A percentile compares a stretch with the other conserved stretches of the same genome.
These are phyloP conservation scores for Nakazawaea molendinolei DNA, from an alignment of 805 yeast genomes.

Conservation along the genomic window DNA sequence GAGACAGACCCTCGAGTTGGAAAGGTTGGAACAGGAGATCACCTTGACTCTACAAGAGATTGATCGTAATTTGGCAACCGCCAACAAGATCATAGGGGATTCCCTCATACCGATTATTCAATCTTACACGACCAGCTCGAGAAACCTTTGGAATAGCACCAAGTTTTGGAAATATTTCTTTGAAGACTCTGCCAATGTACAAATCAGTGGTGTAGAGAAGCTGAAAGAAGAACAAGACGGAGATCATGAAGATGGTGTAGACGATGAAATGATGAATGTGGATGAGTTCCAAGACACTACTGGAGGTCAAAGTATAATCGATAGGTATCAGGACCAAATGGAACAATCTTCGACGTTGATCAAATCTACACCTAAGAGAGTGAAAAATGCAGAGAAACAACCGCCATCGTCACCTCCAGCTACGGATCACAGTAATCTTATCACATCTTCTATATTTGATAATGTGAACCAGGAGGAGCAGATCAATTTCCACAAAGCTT, in stretches of 20 bases:
- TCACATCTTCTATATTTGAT: conserved; percentile 2
- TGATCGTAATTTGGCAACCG: conserved; percentile 62
- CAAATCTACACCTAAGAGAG: conserved; percentile 9
- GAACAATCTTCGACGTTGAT: conserved; percentile 4
- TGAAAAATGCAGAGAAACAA: conserved; percentile 1
- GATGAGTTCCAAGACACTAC: conserved; percentile 13
- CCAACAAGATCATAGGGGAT: conserved; percentile 63
- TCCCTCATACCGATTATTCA: conserved; percentile 62
- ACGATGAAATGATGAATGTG: conserved; percentile 11
- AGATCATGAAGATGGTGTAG: conserved; percentile 10
- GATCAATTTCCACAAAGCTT: conserved; percentile 8
- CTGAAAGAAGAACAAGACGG: conserved; percentile 11
- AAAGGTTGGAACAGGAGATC: conserved; percentile 71
- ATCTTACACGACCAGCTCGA: conserved; percentile 51
- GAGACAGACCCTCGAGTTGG: conserved; percentile 33
- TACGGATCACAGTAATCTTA: background rate
- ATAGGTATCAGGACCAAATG: conserved; percentile 1
- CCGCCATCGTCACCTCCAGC: conserved; percentile 10
- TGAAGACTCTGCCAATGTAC: conserved; percentile 67
- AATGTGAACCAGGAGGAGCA: conserved; percentile 1
- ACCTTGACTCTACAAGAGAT: conserved; percentile 73
- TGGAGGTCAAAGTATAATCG: conserved; percentile 8
- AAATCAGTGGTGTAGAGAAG: conserved; percentile 47
- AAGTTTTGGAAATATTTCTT: conserved; percentile 74
- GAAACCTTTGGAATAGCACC: conserved; percentile 57